Evolutionary conservation across 129 eudicot species (phyloP), one percentile per base, ranked within the genome.

Genomic region (Pseudognaphalium luteoalbum): DNA sequence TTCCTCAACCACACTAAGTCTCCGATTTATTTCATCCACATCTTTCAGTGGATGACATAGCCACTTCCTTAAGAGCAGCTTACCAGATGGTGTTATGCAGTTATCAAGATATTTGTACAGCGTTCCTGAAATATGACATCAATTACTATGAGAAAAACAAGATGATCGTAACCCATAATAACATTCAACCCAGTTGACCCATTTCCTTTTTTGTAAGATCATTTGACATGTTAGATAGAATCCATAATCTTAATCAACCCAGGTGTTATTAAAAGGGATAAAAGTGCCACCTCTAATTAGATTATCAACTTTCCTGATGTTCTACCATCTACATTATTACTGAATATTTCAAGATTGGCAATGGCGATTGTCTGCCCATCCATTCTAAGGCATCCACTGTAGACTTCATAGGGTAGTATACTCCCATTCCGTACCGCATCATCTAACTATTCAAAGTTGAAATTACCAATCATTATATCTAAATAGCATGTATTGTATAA

Each of bases 331-430:
- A 83, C 93, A 72, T 79, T 91, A 56, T 91, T 91, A 65, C 78
- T 82, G 81, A 94, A 94, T 65, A 94, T 82, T 80, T 94, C 99
- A 79, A 94, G 96, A 87, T 94, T 94, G 20, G 82, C 83, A 66
- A 91, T n/a, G n/a, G n/a, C n/a, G n/a, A n/a, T 83, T 51, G 99
- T 94, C 78, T 91, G 99, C 28, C 99, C 99, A 37, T 94, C 99
- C 97, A 94, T 89, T 84, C 96, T 83, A 67, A 94, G 96, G 81
- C 87, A 87, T 70, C 99, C 99, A 52, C 50, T 87, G 72, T 87
- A 91, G 75, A 94, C 93, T 85, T 94, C 85, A 71, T 94, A 94
- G 14, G 91, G 83, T 22, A 83, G 70, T 65, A 94, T 73, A 77
- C 89, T 96, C 66, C 99, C 99, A 65, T 91, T 91, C 32, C 87